Evolutionary conservation across 768 basidiomycete genomes (phyloP), one percentile per base, ranked within the genome.

Genomic region (Trametes punicea): DNA sequence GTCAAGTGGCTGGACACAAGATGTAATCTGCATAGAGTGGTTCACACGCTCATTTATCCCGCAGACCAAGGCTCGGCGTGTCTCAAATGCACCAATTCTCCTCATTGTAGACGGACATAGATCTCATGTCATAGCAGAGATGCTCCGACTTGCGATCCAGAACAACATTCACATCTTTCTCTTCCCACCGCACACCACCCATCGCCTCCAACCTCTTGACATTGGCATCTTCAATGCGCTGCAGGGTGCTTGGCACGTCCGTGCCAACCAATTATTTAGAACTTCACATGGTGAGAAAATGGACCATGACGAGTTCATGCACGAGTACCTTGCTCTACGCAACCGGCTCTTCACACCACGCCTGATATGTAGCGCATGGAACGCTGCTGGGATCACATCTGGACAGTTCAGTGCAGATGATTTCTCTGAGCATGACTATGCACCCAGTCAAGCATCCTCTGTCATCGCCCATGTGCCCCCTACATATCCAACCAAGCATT

Each of bases 41-140:
- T 73, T 79, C 33, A 36, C 67, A 45, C 60, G 71, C 7, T 51
- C 29, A 16, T 79, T 78, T 54, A 65, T 78, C 49, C 76, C 72
- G 3, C 65, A 71, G 30, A 70, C 71, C 1, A 68, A 26, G 9
- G 65, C 60, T 4, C 62, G 52, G 6, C 69, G 70, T 26, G 61
- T 26, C 1, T 57, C 63, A 1, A 64, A 63, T n/a, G 67, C 69
- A n/a, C 64, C 61, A 6, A 73, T 76, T 30, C 52, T 79, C 0
- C 72, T 80, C 20, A 71, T 77, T 23, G 69, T 67, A 18, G 72
- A 79, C 68, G 75, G 77, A 1, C 78, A 80, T 64, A 69, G 67
- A 31, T 79, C 77, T 0, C 78, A 80, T 60, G 56, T 57, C 30
- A 68, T 64, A 0, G 26, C 56, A 0, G 20, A 57, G 2, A 64